A percentile compares a stretch with the other conserved stretches of the same genome.
phyloP scores from a whole-genome alignment of 2,329 filamentous ascomycete species.

The Tricladium varicosporioides region DNA sequence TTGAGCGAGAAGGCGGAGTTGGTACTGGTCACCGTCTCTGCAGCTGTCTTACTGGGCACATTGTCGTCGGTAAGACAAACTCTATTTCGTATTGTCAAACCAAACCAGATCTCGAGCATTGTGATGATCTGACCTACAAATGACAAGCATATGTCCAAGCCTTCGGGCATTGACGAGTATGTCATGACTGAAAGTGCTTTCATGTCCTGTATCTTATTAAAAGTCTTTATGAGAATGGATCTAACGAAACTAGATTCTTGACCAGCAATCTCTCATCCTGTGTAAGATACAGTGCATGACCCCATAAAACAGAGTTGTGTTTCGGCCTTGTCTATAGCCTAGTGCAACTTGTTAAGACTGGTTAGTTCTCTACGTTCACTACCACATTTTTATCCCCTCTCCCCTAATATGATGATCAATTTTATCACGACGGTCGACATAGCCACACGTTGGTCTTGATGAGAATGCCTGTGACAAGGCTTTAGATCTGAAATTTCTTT shows the following conservation, averaged over 20 bases:
- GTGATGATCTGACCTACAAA: slow-evolving; percentile 83
- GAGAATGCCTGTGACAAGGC: slow-evolving; percentile 79
- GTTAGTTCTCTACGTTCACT: too few species aligned
- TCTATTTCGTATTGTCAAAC: slow-evolving; percentile 20
- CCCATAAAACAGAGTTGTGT: too few species aligned
- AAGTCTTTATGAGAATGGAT: slow-evolving; percentile 4
- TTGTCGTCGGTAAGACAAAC: slow-evolving; percentile 2
- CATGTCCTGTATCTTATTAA: slow-evolving; percentile 2
- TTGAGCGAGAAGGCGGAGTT: background rate
- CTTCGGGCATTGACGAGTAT: slow-evolving; percentile 53
- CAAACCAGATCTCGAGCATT: slow-evolving; percentile 34
- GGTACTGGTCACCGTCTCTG: too few species aligned
- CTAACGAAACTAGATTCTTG: slow-evolving; percentile 15
- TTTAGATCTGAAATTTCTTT: slow-evolving; percentile 35
- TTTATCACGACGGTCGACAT: slow-evolving; percentile 89
- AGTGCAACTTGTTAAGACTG: too few species aligned
- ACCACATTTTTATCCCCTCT: slow-evolving; percentile 1
- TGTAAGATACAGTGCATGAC: too few species aligned
- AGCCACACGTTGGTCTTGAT: slow-evolving; percentile 70
- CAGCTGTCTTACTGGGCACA: too few species aligned
- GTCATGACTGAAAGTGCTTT: slow-evolving; percentile 46
- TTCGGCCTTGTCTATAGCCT: too few species aligned
- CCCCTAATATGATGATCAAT: slow-evolving; percentile 65
- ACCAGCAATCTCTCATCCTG: background rate
- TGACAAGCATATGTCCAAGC: slow-evolving; percentile 99